Evolutionary conservation across 352 stramenopile species (phyloP).

Genomic region (Pythium coloratum): DNA sequence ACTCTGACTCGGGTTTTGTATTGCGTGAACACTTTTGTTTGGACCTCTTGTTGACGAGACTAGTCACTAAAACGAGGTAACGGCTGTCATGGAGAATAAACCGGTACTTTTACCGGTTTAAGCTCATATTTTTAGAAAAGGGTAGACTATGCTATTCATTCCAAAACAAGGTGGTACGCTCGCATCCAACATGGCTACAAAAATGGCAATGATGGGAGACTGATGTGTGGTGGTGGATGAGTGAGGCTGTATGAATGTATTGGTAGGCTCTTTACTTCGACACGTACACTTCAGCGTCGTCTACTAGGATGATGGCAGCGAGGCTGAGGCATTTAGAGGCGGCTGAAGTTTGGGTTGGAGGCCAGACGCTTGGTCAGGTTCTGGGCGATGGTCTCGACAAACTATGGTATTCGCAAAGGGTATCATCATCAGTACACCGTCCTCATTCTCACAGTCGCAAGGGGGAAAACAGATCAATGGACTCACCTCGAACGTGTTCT

Average conservation of each 20-base stretch:
- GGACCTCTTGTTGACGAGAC: not conserved
- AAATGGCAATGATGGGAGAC: not conserved
- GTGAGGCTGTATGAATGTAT: not conserved
- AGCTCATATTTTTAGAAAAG: not conserved
- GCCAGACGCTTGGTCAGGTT: conserved; percentile 46
- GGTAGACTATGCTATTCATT: not conserved
- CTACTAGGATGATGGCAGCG: not conserved
- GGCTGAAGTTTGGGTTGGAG: conserved; percentile 38
- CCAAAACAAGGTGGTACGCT: not conserved
- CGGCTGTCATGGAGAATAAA: not conserved
- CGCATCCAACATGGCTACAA: not conserved
- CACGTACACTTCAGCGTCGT: not conserved
- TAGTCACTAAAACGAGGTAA: not conserved
- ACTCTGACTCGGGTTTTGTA: conserved; percentile 1
- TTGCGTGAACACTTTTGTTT: conserved; percentile 15
- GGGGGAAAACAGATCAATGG: not conserved
- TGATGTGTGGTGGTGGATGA: not conserved
- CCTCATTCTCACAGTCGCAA: not conserved
- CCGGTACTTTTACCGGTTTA: not conserved
- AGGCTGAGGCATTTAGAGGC: conserved; percentile 21
- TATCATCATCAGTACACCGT: not conserved
- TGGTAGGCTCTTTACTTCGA: not conserved
- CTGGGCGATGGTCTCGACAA: conserved; percentile 52
- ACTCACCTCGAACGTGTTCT: conserved; percentile 61
- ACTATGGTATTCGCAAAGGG: conserved; percentile 25